These are phyloP conservation scores for Cryphonectria nitschkei DNA, from an alignment of 2,329 filamentous ascomycete species.

Conservation along the genomic window DNA sequence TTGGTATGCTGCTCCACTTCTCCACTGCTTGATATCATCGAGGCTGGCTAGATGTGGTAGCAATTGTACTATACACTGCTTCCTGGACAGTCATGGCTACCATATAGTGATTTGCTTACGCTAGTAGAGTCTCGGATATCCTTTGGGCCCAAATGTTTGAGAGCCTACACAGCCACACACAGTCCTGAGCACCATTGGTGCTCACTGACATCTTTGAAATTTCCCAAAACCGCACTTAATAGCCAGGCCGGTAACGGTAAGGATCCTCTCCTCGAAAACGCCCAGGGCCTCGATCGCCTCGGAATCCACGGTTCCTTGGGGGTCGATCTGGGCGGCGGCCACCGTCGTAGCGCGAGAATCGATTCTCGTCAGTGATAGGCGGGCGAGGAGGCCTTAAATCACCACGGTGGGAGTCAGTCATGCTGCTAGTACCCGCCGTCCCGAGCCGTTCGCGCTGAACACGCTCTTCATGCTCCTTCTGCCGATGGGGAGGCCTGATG, in stretches of 20 bases:
- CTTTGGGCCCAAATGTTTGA: neutral
- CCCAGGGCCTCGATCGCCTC: constrained; percentile 23
- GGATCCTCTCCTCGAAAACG: constrained; percentile 28
- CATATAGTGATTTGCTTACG: neutral
- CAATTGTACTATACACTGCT: neutral
- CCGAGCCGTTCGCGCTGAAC: constrained; percentile 27
- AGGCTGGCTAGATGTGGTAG: neutral
- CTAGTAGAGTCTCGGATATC: neutral
- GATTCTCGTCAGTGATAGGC: constrained; percentile 20
- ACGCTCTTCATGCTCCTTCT: constrained; percentile 42
- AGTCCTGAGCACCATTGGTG: neutral
- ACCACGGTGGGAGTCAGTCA: constrained; percentile 19
- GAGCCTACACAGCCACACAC: neutral
- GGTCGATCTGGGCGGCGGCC: constrained; percentile 26
- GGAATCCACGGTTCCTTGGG: constrained; percentile 26
- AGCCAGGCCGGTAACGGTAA: constrained; percentile 28
- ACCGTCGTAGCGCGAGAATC: constrained; percentile 19
- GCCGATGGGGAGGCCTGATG: constrained; percentile 62
- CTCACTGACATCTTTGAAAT: neutral
- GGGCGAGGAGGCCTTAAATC: constrained; percentile 23
- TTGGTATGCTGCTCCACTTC: neutral
- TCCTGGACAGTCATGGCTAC: neutral
- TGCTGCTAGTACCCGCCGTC: constrained; percentile 14
- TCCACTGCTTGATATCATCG: neutral
- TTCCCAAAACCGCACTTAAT: neutral